Evolutionary conservation across 169 alveolate genomes (phyloP).

Genomic region (Cryptosporidium meleagridis): DNA sequence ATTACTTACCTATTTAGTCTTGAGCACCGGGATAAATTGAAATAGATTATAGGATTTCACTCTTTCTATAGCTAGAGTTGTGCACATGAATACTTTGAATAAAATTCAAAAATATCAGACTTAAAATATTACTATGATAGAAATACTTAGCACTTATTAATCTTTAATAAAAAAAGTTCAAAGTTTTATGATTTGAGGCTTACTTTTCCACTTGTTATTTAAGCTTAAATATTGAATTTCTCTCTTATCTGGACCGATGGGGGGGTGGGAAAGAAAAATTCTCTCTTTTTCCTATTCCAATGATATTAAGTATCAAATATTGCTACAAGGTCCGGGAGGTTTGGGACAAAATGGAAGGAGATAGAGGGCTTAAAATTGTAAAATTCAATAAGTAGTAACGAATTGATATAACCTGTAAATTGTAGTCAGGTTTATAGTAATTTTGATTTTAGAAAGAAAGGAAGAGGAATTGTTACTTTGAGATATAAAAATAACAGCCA

Average conservation of each 20-base stretch:
- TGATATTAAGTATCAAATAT: no score
- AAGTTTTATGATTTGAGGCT: neutral
- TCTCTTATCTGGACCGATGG: neutral
- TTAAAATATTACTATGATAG: no score
- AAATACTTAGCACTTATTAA: no score
- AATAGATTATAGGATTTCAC: neutral
- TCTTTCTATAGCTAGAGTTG: conserved; percentile 1
- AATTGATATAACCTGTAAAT: no score
- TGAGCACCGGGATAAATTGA: neutral
- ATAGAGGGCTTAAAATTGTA: no score
- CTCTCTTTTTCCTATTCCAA: no score
- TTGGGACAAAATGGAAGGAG: neutral
- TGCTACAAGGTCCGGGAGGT: neutral
- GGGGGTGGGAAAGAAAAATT: neutral
- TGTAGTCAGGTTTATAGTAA: neutral
- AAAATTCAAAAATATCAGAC: conserved; percentile 1
- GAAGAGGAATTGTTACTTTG: neutral
- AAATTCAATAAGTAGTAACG: neutral
- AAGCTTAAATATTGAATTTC: no score
- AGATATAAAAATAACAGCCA: neutral
- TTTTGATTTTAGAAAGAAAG: neutral
- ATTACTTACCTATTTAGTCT: neutral
- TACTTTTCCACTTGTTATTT: neutral
- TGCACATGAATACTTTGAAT: neutral
- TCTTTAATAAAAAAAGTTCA: no score